Conservation (phyloP, 129 eudicot genomes). For the Heracleum sosnowskyi region DNA sequence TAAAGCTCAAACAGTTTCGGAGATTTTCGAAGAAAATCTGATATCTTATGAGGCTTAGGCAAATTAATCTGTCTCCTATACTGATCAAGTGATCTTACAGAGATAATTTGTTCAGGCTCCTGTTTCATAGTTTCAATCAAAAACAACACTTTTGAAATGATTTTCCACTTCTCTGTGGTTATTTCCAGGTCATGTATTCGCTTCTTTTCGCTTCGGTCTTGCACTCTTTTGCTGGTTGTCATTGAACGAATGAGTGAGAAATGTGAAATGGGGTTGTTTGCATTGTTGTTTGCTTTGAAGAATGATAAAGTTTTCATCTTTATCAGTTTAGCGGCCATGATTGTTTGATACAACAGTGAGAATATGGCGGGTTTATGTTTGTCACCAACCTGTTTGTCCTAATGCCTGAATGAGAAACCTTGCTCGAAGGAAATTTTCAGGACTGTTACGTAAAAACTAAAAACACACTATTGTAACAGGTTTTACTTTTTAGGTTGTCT, state of each 20-base stretch:
- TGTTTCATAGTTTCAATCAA: constrained; percentile 54
- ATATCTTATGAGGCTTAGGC: constrained; percentile 82
- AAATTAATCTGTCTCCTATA: constrained; percentile 59
- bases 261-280: background rate
- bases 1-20: constrained; percentile 79
- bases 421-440: background rate
- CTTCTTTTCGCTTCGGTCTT: constrained; percentile 82
- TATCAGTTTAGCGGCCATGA: background rate
- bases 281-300: background rate
- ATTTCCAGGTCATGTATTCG: constrained; percentile 78
- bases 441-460: no score
- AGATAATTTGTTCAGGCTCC: constrained; percentile 59
- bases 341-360: background rate
- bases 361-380: background rate
- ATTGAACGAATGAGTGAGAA: constrained; percentile 27
- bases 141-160: constrained; percentile 54
- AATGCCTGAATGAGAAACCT: background rate
- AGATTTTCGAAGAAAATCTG: constrained; percentile 66
- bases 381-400: background rate
- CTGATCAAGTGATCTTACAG: constrained; percentile 56
- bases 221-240: constrained; percentile 80
- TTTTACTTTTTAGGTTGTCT: no score
- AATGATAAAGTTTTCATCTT: background rate
- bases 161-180: constrained; percentile 64
- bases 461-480: no score